These are phyloP conservation scores for Emericellopsis terricola DNA, from an alignment of 495 filamentous ascomycete species.

Conservation along the genomic window DNA sequence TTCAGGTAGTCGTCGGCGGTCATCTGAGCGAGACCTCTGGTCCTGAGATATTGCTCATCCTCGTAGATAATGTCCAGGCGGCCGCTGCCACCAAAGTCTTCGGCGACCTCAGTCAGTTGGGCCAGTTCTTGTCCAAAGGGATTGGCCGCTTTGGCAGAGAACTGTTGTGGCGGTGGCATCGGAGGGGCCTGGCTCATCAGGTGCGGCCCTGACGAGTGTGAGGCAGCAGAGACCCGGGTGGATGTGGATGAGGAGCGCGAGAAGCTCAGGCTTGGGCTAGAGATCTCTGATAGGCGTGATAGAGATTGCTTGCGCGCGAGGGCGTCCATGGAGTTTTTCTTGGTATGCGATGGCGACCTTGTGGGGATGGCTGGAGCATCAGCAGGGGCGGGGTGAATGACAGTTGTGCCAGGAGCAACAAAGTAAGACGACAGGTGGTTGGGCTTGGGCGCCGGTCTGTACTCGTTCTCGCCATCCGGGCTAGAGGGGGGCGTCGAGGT, in stretches of 20 bases:
- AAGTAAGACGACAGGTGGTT: slow-evolving; percentile 80
- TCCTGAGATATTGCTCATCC: slow-evolving; percentile 47
- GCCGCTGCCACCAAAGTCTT: slow-evolving; percentile 58
- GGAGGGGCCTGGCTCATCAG: slow-evolving; percentile 5
- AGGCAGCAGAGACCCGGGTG: slow-evolving; percentile 23
- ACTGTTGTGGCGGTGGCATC: slow-evolving; percentile 12
- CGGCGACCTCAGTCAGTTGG: slow-evolving; percentile 62
- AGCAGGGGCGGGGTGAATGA: slow-evolving; percentile 15
- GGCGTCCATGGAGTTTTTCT: slow-evolving; percentile 35
- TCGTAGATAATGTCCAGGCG: slow-evolving; percentile 46
- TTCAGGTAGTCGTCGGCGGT: slow-evolving; percentile 64
- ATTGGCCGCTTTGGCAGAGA: slow-evolving; percentile 15
- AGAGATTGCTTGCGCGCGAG: slow-evolving; percentile 46
- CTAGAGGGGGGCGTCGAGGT: slow-evolving; percentile 45
- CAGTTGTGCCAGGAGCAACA: slow-evolving; percentile 29
- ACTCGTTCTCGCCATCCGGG: slow-evolving; percentile 50
- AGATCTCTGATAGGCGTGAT: slow-evolving; percentile 26
- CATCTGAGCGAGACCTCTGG: slow-evolving; percentile 55
- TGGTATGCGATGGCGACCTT: slow-evolving; percentile 69
- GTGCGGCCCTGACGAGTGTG: slow-evolving; percentile 10
- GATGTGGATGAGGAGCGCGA: slow-evolving; percentile 29
- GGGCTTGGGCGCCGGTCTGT: slow-evolving; percentile 35
- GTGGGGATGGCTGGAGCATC: slow-evolving; percentile 50
- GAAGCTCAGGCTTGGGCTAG: slow-evolving; percentile 24
- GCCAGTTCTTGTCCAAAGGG: slow-evolving; percentile 62